phyloP scores from a whole-genome alignment of 2,329 filamentous ascomycete genomes.

The Ophiobolus disseminans region DNA sequence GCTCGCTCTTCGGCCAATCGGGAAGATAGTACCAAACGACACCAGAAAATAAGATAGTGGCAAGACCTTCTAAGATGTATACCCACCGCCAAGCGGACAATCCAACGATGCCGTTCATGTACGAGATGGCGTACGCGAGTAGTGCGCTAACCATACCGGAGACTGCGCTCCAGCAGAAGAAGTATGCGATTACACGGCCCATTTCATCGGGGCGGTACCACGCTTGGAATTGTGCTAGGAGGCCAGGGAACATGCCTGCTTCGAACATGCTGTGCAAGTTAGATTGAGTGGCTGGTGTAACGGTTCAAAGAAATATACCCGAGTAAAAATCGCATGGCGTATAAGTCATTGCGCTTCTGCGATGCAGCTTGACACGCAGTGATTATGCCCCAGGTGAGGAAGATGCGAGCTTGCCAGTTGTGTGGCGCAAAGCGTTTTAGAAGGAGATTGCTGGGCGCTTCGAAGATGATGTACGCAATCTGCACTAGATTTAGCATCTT shows the following conservation, averaged over 20 bases:
- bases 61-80: conserved; percentile 55
- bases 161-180: conserved; percentile 45
- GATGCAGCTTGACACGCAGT: conserved; percentile 40
- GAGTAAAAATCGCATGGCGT: conserved; percentile 31
- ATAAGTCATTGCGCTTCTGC: conserved; percentile 31
- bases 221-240: conserved; percentile 45
- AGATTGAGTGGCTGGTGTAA: conserved; percentile 40
- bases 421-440: conserved; percentile 48
- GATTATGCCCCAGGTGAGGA: conserved; percentile 34
- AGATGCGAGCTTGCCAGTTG: conserved; percentile 45
- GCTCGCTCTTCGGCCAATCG: conserved; percentile 54
- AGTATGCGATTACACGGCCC: conserved; percentile 43
- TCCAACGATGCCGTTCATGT: conserved; percentile 27
- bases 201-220: conserved; percentile 51
- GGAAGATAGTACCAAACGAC: conserved; percentile 52
- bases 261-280: conserved; percentile 26
- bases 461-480: conserved; percentile 33
- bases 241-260: conserved; percentile 35
- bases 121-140: conserved; percentile 27
- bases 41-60: conserved; percentile 51
- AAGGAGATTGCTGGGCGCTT: conserved; percentile 45
- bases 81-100: conserved; percentile 43
- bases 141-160: conserved; percentile 44
- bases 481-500: not conserved
- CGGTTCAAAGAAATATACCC: conserved; percentile 9